Conservation (phyloP, 371 early-diverging fungal species). For the Syncephalis fuscata region DNA sequence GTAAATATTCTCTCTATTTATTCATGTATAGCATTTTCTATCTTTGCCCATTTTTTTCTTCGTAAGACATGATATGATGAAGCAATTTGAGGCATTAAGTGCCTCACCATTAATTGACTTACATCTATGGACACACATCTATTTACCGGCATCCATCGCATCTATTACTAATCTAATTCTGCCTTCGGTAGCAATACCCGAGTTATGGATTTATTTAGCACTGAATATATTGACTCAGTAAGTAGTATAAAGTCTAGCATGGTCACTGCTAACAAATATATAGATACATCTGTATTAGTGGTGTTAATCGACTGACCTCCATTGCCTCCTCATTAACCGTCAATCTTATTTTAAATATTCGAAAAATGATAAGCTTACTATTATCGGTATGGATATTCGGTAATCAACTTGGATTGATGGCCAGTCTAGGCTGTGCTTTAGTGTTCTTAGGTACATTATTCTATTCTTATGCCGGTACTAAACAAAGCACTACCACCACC, state of each 20-base stretch:
- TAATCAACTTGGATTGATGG: slow-evolving; percentile 37
- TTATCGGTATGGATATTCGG: slow-evolving; percentile 73
- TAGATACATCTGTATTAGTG: slow-evolving; percentile 66
- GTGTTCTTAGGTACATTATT: slow-evolving; percentile 56
- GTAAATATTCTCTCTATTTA: slow-evolving; percentile 1
- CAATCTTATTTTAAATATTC: slow-evolving; percentile 67
- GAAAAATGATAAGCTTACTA: slow-evolving; percentile 66
- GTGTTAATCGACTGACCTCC: slow-evolving; percentile 68
- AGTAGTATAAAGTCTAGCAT: slow-evolving; percentile 7
- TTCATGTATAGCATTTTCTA: slow-evolving; percentile 38
- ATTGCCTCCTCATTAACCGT: slow-evolving; percentile 63
- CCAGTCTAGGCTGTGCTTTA: slow-evolving; percentile 36
- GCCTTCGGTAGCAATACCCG: slow-evolving; percentile 21
- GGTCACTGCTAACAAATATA: not conserved
- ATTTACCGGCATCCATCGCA: too few relatives aligned
- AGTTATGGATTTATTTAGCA: slow-evolving; percentile 47
- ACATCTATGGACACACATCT: slow-evolving; percentile 4
- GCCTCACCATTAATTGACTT: slow-evolving; percentile 26
- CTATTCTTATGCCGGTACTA: slow-evolving; percentile 23
- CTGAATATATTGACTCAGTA: slow-evolving; percentile 65
- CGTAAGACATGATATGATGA: slow-evolving; percentile 40
- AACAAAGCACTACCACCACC: too few relatives aligned
- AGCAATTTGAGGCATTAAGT: slow-evolving; percentile 27
- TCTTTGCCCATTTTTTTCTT: slow-evolving; percentile 63
- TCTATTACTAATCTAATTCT: slow-evolving; percentile 9